Percentiles rank a stretch among this genome's conserved stretches.
phyloP scores from a whole-genome alignment of 768 basidiomycete species.

The Phlebiopsis flavidoalba region DNA sequence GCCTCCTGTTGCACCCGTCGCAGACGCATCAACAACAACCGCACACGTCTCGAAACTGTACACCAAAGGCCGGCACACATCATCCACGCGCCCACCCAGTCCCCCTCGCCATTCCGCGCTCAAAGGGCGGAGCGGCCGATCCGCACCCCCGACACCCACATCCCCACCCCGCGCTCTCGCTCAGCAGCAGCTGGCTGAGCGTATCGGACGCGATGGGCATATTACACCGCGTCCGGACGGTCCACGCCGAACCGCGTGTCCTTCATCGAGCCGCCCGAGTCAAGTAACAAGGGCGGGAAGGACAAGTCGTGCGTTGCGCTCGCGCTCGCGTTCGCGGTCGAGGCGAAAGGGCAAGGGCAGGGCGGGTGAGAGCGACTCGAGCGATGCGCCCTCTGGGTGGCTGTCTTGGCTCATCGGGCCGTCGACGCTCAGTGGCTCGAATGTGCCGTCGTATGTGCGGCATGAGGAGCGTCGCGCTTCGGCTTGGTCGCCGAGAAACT shows the following conservation, averaged over 20 bases:
- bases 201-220: conserved; percentile 15
- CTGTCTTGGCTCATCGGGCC: conserved; percentile 28
- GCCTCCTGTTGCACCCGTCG: conserved; percentile 46
- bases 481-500: conserved; percentile 16
- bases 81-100: conserved; percentile 58
- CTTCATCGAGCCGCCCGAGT: conserved; percentile 70
- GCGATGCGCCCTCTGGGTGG: conserved; percentile 18
- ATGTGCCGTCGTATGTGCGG: conserved; percentile 6
- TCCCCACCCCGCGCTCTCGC: conserved; percentile 31
- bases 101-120: conserved; percentile 52
- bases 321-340: conserved; percentile 14
- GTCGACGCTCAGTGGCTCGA: conserved; percentile 10
- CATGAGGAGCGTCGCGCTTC: conserved; percentile 15
- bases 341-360: conserved; percentile 29
- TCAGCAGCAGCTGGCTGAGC: conserved; percentile 15
- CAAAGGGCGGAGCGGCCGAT: conserved; percentile 26
- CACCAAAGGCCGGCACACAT: conserved; percentile 53
- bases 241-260: conserved; percentile 74
- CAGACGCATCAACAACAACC: conserved; percentile 69
- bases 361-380: conserved; percentile 19
- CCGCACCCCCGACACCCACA: conserved; percentile 30
- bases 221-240: conserved; percentile 19
- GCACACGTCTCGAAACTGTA: conserved; percentile 76
- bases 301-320: conserved; percentile 23
- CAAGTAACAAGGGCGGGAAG: conserved; percentile 27